A percentile compares a stretch with the other conserved stretches of the same genome.
Evolutionary conservation across 164 flowering plant genomes (phyloP).

Genomic region (Tinospora cordifolia): DNA sequence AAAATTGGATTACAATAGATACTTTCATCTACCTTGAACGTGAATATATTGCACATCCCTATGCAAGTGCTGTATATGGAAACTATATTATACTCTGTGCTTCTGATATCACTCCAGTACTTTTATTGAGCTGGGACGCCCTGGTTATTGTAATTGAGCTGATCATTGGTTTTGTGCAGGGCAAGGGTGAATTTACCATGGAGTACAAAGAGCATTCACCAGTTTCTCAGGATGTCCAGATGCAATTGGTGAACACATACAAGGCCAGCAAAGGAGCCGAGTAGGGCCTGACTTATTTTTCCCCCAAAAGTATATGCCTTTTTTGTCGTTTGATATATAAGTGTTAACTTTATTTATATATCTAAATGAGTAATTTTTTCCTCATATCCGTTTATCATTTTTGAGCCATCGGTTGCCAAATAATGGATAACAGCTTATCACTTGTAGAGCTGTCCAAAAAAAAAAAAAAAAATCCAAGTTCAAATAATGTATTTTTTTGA

Average conservation of each 20-base stretch:
- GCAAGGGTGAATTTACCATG: slow-evolving; percentile 98
- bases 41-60: not conserved
- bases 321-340: not conserved
- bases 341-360: slow-evolving; percentile 5
- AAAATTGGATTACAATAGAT: too few species aligned
- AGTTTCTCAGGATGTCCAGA: slow-evolving; percentile 79
- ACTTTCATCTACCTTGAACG: not conserved
- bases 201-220: slow-evolving; percentile 86
- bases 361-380: not conserved
- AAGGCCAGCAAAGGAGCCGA: slow-evolving; percentile 24
- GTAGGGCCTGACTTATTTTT: slow-evolving; percentile 4
- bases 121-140: not conserved
- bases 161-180: slow-evolving; percentile 37
- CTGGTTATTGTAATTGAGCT: not conserved
- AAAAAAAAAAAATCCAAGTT: not conserved
- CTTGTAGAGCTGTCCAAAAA: not conserved
- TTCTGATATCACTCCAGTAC: not conserved
- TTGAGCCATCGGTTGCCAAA: not conserved
- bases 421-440: too few species aligned
- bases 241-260: slow-evolving; percentile 69
- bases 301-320: not conserved
- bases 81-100: too few species aligned
- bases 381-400: not conserved
- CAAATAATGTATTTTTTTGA: not conserved
- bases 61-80: not conserved